phyloP scores from a whole-genome alignment of 331 rosid genomes.

The Pyracantha coccinea region DNA sequence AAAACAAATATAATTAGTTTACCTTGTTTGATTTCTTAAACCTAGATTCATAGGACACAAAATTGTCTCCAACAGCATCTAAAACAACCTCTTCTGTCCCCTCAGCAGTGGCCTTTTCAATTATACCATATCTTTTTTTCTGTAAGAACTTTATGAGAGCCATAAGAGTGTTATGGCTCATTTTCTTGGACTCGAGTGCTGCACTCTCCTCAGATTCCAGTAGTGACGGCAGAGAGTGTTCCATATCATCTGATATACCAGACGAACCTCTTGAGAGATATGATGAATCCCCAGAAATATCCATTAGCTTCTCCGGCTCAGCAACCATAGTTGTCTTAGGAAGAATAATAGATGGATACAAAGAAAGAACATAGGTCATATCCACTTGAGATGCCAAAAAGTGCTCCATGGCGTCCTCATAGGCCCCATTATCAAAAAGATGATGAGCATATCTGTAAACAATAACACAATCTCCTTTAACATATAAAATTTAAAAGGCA shows the following conservation, averaged over 20 bases:
- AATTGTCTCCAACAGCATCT: slow-evolving; percentile 83
- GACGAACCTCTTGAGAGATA: slow-evolving; percentile 77
- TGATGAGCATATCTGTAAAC: slow-evolving; percentile 84
- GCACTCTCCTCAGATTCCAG: slow-evolving; percentile 58
- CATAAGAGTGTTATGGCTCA: slow-evolving; percentile 92
- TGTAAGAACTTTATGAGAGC: slow-evolving; percentile 91
- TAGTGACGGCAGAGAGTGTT: slow-evolving; percentile 32
- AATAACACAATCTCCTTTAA: slow-evolving; percentile 19
- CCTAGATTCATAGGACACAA: slow-evolving; percentile 44
- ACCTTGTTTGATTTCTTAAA: slow-evolving; percentile 83
- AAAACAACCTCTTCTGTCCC: slow-evolving; percentile 96
- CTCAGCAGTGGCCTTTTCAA: slow-evolving; percentile 96
- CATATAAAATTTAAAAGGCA: neutral
- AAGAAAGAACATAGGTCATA: slow-evolving; percentile 77
- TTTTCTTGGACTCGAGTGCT: slow-evolving; percentile 78
- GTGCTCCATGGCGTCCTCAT: slow-evolving; percentile 97
- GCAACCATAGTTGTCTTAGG: slow-evolving; percentile 66
- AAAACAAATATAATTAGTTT: slow-evolving; percentile 1
- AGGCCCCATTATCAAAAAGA: slow-evolving; percentile 90
- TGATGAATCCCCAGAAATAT: slow-evolving; percentile 48
- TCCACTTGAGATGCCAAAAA: slow-evolving; percentile 89
- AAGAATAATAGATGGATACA: slow-evolving; percentile 74
- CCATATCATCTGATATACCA: slow-evolving; percentile 86
- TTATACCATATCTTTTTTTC: slow-evolving; percentile 64
- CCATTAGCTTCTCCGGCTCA: slow-evolving; percentile 69